A percentile compares a stretch with the other conserved stretches of the same genome.
phyloP scores from a whole-genome alignment of 139 green algal genomes.

The Chlamydomonas sp. region DNA sequence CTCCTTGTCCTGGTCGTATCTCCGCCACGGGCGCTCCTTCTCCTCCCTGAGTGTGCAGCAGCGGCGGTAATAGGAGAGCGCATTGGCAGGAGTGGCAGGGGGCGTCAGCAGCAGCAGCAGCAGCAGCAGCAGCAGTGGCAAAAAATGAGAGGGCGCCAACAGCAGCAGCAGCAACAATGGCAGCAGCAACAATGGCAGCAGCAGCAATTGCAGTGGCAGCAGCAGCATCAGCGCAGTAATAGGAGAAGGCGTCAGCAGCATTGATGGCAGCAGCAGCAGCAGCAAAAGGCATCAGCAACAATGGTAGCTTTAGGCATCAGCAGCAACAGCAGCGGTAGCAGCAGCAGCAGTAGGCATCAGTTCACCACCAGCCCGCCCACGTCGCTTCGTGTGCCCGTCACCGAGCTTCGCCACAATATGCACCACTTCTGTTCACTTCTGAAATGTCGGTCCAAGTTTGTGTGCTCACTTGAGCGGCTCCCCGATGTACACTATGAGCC shows the following conservation, averaged over 20 bases:
- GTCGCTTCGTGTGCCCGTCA: too few relatives aligned
- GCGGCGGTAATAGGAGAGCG: not conserved
- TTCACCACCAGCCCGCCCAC: too few relatives aligned
- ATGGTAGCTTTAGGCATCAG: too few relatives aligned
- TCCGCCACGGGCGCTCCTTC: conserved; percentile 36
- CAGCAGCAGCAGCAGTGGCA: not conserved
- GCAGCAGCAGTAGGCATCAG: too few relatives aligned
- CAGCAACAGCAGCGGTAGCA: too few relatives aligned
- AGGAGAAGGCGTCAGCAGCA: too few relatives aligned
- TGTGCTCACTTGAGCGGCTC: not conserved
- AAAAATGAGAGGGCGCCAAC: not conserved
- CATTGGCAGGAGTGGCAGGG: not conserved
- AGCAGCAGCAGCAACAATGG: not conserved
- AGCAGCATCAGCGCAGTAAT: too few relatives aligned
- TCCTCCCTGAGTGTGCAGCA: conserved; percentile 2
- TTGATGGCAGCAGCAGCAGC: too few relatives aligned
- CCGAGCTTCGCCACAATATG: too few relatives aligned
- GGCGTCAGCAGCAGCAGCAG: not conserved
- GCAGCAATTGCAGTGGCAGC: not conserved
- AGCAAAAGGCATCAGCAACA: too few relatives aligned
- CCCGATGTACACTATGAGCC: not conserved
- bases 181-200: not conserved
- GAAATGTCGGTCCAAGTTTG: too few relatives aligned
- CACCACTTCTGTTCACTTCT: too few relatives aligned
- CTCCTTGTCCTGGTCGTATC: conserved; percentile 41